These are phyloP conservation scores for Pogostemon cablin DNA, from an alignment of 257 asterid genomes.

Conservation along the genomic window DNA sequence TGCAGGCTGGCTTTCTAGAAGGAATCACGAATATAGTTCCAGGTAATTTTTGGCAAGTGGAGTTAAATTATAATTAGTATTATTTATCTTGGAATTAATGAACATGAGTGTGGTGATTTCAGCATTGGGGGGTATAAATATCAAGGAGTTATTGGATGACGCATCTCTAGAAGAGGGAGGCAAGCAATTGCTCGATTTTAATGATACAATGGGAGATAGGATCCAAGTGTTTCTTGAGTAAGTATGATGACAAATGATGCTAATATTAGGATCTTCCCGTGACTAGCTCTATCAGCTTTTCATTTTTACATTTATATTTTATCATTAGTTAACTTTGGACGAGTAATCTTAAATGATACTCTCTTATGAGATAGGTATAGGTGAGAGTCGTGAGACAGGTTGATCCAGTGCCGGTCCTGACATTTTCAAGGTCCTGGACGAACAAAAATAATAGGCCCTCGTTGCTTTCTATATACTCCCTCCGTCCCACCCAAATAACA, in stretches of 20 bases:
- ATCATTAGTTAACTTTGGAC: not conserved
- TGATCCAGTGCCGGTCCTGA: too few species aligned
- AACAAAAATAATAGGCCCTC: too few species aligned
- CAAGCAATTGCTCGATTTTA: constrained; percentile 75
- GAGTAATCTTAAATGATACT: not conserved
- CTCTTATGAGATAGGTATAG: too few species aligned
- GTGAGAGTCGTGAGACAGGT: too few species aligned
- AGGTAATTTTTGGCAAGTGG: constrained; percentile 47
- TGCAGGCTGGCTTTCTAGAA: constrained; percentile 91
- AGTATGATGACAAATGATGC: not conserved
- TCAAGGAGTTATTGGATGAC: constrained; percentile 70
- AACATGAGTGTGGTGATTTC: constrained; percentile 26
- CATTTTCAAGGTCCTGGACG: too few species aligned
- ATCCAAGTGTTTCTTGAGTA: constrained; percentile 85
- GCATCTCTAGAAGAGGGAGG: constrained; percentile 72
- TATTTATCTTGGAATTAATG: not conserved
- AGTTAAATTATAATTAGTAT: not conserved
- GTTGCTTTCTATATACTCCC: too few species aligned
- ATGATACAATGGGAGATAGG: constrained; percentile 81
- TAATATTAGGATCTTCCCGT: not conserved
- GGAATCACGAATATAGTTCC: constrained; percentile 83
- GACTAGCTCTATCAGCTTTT: not conserved
- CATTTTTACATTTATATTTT: not conserved
- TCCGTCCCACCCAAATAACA: too few species aligned
- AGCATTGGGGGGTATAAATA: constrained; percentile 79